Base-by-base conservation (phyloP, 257 asterid genomes). In the Rauvolfia tetraphylla region DNA sequence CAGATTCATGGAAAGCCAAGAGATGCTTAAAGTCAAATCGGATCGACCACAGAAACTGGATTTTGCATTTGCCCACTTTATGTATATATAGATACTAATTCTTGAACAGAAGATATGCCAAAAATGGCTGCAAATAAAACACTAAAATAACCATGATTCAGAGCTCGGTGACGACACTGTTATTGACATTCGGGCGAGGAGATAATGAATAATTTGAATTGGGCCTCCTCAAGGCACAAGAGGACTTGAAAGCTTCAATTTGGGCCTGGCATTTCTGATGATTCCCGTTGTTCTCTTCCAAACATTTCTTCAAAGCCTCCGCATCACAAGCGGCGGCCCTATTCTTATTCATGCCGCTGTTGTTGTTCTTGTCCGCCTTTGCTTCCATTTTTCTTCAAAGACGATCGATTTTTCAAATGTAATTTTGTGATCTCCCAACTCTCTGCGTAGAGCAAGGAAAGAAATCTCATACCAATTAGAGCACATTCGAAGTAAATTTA, bases 211-310 rank as follows among this genome's bases (percentile, higher is more conserved):
- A 83, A n/a, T n/a, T n/a, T 6, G 87, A 54, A 56, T 48, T 82
- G 25, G 90, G 85, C 72, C 72, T 89, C 78, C 77, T 83, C 61
- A 83, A 58, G 36, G 90, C 86, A 77, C 94, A 90, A 7, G 93
- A 86, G 59, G 78, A 67, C 78, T 67, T 87, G 89, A 90, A 90
- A 79, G 96, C 90, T 79, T 90, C 85, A 22, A 90, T 79, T n/a
- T 86, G 94, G n/a, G 89, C 81, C 75, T 82, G 87, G 79, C 96
- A 90, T 80, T 89, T 90, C 18, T 63, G 46, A 65, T 79, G 81
- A 76, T 87, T 89, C 38, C 96, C 96, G 76, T 90, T 87, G 85
- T 87, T 85, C 71, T 86, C 91, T 75, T 80, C 87, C 88, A 90
- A 83, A 77, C 96, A 90, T 81, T 89, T 89, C 88, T 84, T 87